phyloP scores from a whole-genome alignment of 2,329 filamentous ascomycete species.

The Fusarium tjaetaba region DNA sequence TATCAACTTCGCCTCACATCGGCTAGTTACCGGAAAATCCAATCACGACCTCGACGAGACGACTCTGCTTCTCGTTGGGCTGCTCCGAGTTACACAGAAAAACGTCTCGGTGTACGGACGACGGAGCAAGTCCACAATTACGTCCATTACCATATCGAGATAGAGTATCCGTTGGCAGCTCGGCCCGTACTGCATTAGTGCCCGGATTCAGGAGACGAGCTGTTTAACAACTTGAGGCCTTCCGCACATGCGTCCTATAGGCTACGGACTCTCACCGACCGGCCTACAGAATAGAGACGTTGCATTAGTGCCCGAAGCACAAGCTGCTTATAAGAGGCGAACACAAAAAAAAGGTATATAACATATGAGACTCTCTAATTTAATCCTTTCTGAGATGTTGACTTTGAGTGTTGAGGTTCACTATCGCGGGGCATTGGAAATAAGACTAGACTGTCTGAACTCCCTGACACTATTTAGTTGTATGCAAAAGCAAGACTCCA shows the following conservation, averaged over 20 bases:
- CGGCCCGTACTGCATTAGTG: conserved; percentile 33
- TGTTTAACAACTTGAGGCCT: conserved; percentile 9
- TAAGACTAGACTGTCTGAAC: background rate
- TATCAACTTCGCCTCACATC: background rate
- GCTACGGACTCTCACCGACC: conserved; percentile 14
- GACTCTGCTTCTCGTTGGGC: conserved; percentile 9
- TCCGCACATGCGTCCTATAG: conserved; percentile 15
- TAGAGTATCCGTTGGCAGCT: conserved; percentile 19
- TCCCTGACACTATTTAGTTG: background rate
- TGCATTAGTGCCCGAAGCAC: conserved; percentile 8
- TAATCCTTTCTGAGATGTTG: background rate
- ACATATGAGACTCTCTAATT: background rate
- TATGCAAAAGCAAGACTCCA: background rate
- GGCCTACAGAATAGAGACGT: conserved; percentile 3
- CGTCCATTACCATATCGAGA: conserved; percentile 7
- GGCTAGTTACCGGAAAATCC: background rate
- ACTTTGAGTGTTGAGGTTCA: background rate
- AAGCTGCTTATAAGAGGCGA: background rate
- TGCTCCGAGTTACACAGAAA: conserved; percentile 19
- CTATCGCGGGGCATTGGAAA: background rate
- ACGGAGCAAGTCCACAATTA: background rate
- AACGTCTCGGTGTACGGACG: background rate
- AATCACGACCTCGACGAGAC: conserved; percentile 14
- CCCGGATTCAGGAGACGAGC: conserved; percentile 2
- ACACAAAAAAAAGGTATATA: background rate